Base-by-base conservation (phyloP, 164 flowering plant species). In the Malania oleifera region DNA sequence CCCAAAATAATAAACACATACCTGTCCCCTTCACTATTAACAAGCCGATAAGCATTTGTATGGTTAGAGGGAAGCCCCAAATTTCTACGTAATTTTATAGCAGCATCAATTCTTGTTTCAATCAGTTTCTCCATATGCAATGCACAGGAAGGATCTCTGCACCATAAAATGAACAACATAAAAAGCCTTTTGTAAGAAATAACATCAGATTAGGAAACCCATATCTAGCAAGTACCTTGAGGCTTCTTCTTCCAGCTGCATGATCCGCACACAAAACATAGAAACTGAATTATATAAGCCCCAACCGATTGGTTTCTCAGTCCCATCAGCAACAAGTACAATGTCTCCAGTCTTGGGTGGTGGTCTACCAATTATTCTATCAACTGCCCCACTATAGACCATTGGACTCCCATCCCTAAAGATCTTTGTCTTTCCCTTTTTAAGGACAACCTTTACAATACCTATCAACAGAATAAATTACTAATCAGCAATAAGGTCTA, bases 11-110 rank as follows among this genome's bases (percentile, higher is more conserved):
- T 4, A 31, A 9, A 31, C 5, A 28, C 22, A 7, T 27, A 79
- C 97, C 98, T 78, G 70, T 90, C 97, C 66, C 98, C 98, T 81
- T 93, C 98, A 59, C 98, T 90, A 59, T 93, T 93, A 17, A 93
- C 74, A 53, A 93, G 92, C 41, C 97, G 92, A 71, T 83, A 90
- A 10, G 97, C 96, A 80, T 83, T 88, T 48, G 98, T 93, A 70
- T 48, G 54, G 19, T 63, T 49, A 7, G 90, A 87, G 15, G 98
- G 98, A 27, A 93, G 89, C 52, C 90, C 83, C 74, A 93, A 58
- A 29, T 56, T 65, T 63, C 57, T 74, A 8, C 97, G 86, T 51
- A 93, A 72, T 15, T 78, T 69, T 56, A 77, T 60, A 52, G 98
- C 96, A 28, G 68, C 84, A 59, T 60, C 55, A 60, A 93, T 86